Evolutionary conservation across 2,329 filamentous ascomycete species (phyloP), one percentile per base, ranked within the genome.

Genomic region (Hypomyces perniciosus): DNA sequence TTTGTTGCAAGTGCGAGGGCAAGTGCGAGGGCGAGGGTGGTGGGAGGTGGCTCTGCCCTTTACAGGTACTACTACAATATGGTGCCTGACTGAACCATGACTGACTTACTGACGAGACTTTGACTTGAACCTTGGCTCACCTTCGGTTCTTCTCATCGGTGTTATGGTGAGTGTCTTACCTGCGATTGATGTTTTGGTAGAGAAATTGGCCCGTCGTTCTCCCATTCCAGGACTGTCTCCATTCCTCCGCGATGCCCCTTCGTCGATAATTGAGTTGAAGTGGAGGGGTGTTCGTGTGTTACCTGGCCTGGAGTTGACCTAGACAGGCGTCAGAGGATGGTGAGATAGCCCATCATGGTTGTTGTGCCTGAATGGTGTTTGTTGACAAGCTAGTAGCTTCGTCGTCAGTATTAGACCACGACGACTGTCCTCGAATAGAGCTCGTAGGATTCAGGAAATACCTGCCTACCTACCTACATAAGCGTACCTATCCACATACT

Each of bases 101-200:
- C 31, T 38, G 38, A 27, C 33, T 27, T 37, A 38, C 10, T n/a
- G 43, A 34, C 28, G 46, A 52, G 44, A 44, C 39, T 37, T n/a
- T 52, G 50, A 48, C 45, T 52, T 44, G 50, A 48, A 43, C 44
- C 48, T 28, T 31, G 38, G 26, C 28, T 53, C 34, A 34, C 26
- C 30, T 30, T 31, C 35, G 28, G 56, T 53, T 56, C 56, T 39
- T 55, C 53, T 52, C 49, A 52, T 63, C 57, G 59, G 56, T 52
- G 56, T 56, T 56, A 58, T 59, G 20, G 54, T 46, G 27, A 37
- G 8, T 67, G 65, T 67, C 62, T 66, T 59, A 66, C 54, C 31
- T 56, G 42, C 29, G 48, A 53, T 46, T 39, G 56, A 54, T 55
- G 56, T 58, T 63, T 59, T 54, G 52, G 48, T 35, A 58, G 46